Evolutionary conservation across 1,284 basidiomycete genomes (phyloP).

Genomic region (Serendipita sp.): DNA sequence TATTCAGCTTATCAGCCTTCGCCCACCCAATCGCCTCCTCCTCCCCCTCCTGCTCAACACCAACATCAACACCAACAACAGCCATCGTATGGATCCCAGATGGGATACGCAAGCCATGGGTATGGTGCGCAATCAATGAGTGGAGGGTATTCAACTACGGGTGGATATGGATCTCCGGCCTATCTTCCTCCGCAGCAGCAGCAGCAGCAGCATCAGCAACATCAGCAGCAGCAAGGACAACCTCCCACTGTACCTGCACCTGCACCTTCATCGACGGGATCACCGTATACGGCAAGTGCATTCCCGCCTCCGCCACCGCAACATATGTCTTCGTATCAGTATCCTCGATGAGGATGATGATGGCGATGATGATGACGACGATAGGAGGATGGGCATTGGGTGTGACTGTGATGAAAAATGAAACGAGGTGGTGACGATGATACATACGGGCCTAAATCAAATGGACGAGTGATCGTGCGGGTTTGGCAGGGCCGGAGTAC

Average conservation of each 20-base stretch:
- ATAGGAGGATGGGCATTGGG: no score
- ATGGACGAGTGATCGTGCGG: no score
- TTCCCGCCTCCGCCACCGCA: neutral
- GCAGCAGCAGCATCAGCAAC: neutral
- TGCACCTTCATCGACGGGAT: neutral
- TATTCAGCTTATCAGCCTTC: no score
- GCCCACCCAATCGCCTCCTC: constrained; percentile 13
- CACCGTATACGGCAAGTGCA: neutral
- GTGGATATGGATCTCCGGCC: neutral
- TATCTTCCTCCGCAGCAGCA: neutral
- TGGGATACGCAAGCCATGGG: neutral
- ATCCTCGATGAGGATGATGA: neutral
- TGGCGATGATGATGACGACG: no score
- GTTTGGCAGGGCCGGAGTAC: no score
- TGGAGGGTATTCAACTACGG: no score
- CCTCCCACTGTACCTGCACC: neutral
- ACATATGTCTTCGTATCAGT: neutral
- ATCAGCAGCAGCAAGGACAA: neutral
- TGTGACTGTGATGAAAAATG: no score
- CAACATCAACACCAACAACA: neutral
- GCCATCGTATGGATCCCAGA: neutral
- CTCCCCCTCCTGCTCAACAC: constrained; percentile 18
- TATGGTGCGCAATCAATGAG: no score
- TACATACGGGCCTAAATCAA: no score
- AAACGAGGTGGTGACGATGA: no score